Evolutionary conservation across 2,329 filamentous ascomycete species (phyloP), one percentile per base, ranked within the genome.

Genomic region (Fusarium nisikadoi): DNA sequence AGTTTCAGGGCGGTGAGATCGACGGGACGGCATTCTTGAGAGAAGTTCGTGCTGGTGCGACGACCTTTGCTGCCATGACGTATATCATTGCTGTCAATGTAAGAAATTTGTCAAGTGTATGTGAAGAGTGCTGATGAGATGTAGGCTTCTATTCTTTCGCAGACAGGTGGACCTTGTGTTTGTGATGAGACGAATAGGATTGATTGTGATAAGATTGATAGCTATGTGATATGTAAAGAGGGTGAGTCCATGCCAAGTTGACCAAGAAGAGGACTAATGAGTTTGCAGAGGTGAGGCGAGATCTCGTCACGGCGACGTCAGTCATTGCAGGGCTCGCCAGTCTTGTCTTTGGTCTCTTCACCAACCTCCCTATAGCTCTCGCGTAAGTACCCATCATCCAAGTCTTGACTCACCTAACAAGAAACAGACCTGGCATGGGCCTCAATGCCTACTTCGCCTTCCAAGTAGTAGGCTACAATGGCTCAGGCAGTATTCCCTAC

Each of bases 381-480:
- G 61, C 65, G 73, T 75, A 52, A 70, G 68, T 60, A 17, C 3
- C 9, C 10, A 7, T 19, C 3, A 6, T 2, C n/a, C 8, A 17
- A 14, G 4, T 3, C 92, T 94, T 79, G 89, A 85, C 79, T 92
- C 69, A 84, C 81, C 84, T 77, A 65, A 84, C 80, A 20, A 17
- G 5, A 16, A 14, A 36, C 33, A 74, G 77, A 13, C 78, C 77
- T 7, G 79, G 79, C 29, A 81, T 81, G 79, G 79, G 93, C 11
- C 80, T 95, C 50, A 95, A 95, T 77, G 93, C 93, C 25, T 95
- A 95, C 80, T 95, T 95, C 75, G 88, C 93, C 38, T 95, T 92
- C 79, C 63, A 75, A 65, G 77, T 77, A 11, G 93, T 95, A 50
- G 93, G 93, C 2, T 89, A 85, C 76, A 91, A 94, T 78, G 93